Conservation (phyloP, 495 filamentous ascomycete species). For the Rhypophila decipiens region DNA sequence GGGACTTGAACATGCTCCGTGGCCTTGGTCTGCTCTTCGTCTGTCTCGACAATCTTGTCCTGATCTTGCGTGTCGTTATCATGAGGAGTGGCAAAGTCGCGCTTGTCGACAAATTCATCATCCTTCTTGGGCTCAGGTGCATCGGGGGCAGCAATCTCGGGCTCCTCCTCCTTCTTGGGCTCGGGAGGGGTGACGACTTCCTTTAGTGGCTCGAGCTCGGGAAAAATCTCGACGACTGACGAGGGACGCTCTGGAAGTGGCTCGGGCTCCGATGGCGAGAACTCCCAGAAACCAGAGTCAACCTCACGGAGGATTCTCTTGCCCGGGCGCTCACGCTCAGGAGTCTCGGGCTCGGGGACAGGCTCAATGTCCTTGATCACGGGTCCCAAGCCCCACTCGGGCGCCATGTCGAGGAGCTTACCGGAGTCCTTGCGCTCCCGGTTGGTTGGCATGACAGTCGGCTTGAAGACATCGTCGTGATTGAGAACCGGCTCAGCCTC, state of each 20-base stretch:
- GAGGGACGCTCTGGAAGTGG: constrained; percentile 10
- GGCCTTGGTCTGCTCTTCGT: constrained; percentile 3
- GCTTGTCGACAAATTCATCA: not conserved
- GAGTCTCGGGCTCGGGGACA: constrained; percentile 9
- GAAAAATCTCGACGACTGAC: constrained; percentile 14
- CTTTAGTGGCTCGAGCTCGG: constrained; percentile 3
- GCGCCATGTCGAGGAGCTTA: constrained; percentile 19
- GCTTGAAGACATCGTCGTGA: not conserved
- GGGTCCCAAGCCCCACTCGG: constrained; percentile 9
- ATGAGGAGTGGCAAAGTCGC: not conserved
- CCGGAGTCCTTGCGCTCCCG: constrained; percentile 21
- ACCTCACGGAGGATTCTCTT: constrained; percentile 15
- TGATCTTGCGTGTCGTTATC: not conserved
- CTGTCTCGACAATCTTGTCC: not conserved
- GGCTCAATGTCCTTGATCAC: constrained; percentile 10
- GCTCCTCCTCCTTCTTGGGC: not conserved
- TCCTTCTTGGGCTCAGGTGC: not conserved
- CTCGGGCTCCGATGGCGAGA: constrained; percentile 12
- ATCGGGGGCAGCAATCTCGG: not conserved
- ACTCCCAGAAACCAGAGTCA: constrained; percentile 30
- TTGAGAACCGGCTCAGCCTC: not conserved
- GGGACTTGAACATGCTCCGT: too few relatives aligned
- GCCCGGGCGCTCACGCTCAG: constrained; percentile 3
- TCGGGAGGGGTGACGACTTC: not conserved
- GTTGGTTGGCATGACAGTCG: not conserved